Evolutionary conservation across 768 basidiomycete genomes (phyloP).

Genomic region (Crassisporium funariophilum): DNA sequence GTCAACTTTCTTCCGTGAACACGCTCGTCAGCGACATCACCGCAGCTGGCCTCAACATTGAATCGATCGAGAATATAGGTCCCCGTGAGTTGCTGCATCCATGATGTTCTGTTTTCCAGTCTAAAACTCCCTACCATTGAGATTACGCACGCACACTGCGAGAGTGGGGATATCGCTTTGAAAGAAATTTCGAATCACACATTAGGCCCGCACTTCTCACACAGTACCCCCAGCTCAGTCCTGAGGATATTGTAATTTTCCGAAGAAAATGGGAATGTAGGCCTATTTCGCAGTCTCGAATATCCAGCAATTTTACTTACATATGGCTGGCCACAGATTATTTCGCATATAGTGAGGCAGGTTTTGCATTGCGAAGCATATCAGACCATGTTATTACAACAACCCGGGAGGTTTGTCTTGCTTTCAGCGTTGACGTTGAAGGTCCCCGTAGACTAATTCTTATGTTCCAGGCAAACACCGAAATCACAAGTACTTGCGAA

Average conservation of each 20-base stretch:
- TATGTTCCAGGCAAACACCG: constrained; percentile 3
- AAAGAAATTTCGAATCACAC: constrained; percentile 11
- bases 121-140: too few species aligned
- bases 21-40: constrained; percentile 8
- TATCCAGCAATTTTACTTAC: background rate
- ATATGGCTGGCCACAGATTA: constrained; percentile 3
- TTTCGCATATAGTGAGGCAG: constrained; percentile 12
- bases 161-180: constrained; percentile 12
- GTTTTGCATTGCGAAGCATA: constrained; percentile 12
- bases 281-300: background rate
- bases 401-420: constrained; percentile 9
- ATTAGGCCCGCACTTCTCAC: constrained; percentile 9
- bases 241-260: constrained; percentile 8
- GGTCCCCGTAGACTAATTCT: background rate
- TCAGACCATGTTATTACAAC: constrained; percentile 11
- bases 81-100: constrained; percentile 9
- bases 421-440: background rate
- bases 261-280: constrained; percentile 13
- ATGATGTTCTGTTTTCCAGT: too few species aligned
- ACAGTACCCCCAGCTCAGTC: constrained; percentile 8
- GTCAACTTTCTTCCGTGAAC: constrained; percentile 9
- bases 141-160: constrained; percentile 13
- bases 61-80: constrained; percentile 15
- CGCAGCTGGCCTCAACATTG: constrained; percentile 9
- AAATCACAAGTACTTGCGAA: constrained; percentile 9